Conservation (phyloP, 1,139 yeast species). For the Yamadazyma aaseri region DNA sequence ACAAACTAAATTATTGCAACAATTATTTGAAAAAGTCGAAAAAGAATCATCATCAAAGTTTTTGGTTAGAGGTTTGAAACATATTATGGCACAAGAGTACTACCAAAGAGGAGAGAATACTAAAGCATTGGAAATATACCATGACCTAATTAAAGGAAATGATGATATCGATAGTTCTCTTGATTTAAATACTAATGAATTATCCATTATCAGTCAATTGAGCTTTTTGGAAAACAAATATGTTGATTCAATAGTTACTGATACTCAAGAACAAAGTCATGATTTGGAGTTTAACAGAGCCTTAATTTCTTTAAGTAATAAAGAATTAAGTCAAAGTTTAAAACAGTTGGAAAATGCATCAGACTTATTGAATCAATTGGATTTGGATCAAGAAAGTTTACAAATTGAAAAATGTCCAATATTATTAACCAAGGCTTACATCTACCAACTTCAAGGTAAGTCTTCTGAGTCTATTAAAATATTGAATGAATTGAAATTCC, state of each 20-base stretch:
- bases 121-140: slow-evolving; percentile 57
- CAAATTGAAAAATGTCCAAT: slow-evolving; percentile 60
- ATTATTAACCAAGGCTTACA: slow-evolving; percentile 66
- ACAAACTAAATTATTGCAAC: slow-evolving; percentile 38
- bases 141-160: slow-evolving; percentile 43
- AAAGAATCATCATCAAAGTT: slow-evolving; percentile 21
- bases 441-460: slow-evolving; percentile 50
- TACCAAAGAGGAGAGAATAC: slow-evolving; percentile 63
- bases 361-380: slow-evolving; percentile 36
- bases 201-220: slow-evolving; percentile 64
- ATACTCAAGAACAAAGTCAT: slow-evolving; percentile 20
- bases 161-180: slow-evolving; percentile 34
- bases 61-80: slow-evolving; percentile 54
- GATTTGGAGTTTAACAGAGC: slow-evolving; percentile 67
- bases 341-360: slow-evolving; percentile 52
- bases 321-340: slow-evolving; percentile 44
- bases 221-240: slow-evolving; percentile 15
- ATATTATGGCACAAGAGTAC: slow-evolving; percentile 79
- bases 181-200: slow-evolving; percentile 69
- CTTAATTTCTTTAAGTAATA: slow-evolving; percentile 47
- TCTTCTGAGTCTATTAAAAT: slow-evolving; percentile 41
- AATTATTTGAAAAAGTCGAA: slow-evolving; percentile 32
- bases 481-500: slow-evolving; percentile 22
- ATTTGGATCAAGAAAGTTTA: slow-evolving; percentile 39
- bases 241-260: slow-evolving; percentile 7